Percentiles rank a stretch among this genome's conserved stretches.
Conservation (phyloP, 306 rosid species). For the peach (Prunus persica) region DNA sequence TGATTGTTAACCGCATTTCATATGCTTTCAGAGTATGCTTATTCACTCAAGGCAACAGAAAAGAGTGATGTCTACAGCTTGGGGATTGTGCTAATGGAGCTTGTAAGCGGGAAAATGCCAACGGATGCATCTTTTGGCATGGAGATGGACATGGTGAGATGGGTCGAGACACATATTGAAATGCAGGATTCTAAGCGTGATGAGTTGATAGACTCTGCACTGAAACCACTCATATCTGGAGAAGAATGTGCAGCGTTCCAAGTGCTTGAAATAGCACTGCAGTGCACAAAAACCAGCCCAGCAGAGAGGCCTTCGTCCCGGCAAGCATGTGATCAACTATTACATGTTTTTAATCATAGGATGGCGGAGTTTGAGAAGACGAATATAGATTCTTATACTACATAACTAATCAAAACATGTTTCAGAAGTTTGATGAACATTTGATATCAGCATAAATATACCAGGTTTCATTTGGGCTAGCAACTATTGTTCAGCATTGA, state of each 20-base stretch:
- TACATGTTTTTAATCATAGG: conserved; percentile 54
- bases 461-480: background rate
- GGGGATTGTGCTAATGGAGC: conserved; percentile 92
- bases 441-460: background rate
- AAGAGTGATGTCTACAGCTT: conserved; percentile 93
- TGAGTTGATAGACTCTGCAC: conserved; percentile 60
- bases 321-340: conserved; percentile 68
- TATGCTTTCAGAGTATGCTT: conserved; percentile 67
- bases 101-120: conserved; percentile 88
- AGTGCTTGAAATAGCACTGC: conserved; percentile 85
- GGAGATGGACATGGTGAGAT: conserved; percentile 95
- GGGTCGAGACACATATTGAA: conserved; percentile 65
- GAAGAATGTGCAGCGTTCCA: conserved; percentile 67
- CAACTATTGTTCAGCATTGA: background rate
- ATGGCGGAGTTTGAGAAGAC: conserved; percentile 40
- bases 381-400: conserved; percentile 16
- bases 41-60: conserved; percentile 77
- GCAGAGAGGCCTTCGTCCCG: conserved; percentile 79
- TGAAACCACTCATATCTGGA: conserved; percentile 54
- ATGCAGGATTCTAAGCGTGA: conserved; percentile 43
- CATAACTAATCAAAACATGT: conserved; percentile 9
- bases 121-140: conserved; percentile 60
- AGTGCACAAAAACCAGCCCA: conserved; percentile 75
- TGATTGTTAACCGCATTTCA: conserved; percentile 8
- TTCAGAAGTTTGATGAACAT: conserved; percentile 10